A percentile compares a stretch with the other conserved stretches of the same genome.
Conservation (phyloP, 2,329 filamentous ascomycete genomes). For the Gaeumannomyces sp. region DNA sequence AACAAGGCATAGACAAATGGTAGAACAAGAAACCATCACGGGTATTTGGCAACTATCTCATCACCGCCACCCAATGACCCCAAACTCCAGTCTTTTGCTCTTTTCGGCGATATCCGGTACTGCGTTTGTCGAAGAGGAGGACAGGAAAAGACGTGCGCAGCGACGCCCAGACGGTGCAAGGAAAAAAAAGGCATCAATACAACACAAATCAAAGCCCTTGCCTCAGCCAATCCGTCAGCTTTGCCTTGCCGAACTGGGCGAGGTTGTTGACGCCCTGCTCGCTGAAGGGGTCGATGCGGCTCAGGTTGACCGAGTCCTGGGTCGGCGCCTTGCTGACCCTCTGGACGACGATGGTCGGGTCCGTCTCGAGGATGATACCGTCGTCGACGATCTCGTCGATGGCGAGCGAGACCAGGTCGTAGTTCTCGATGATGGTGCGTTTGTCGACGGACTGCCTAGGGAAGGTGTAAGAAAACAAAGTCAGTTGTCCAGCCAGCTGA, state of each 20-base stretch:
- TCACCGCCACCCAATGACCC: conserved; percentile 15
- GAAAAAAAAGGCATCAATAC: conserved; percentile 9
- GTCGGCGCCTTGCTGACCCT: conserved; percentile 87
- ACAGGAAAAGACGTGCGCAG: conserved; percentile 1
- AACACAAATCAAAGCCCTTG: conserved; percentile 59
- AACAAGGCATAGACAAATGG: conserved; percentile 19
- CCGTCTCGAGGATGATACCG: conserved; percentile 94
- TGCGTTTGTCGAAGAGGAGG: too few relatives aligned
- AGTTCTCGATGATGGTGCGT: conserved; percentile 96
- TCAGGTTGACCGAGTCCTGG: conserved; percentile 76
- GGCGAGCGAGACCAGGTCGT: conserved; percentile 87
- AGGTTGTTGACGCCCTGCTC: conserved; percentile 93
- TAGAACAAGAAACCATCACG: background rate
- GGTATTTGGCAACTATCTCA: background rate
- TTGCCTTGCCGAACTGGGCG: conserved; percentile 88
- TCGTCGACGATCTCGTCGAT: conserved; percentile 95
- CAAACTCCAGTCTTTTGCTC: conserved; percentile 17
- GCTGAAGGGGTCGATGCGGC: conserved; percentile 82
- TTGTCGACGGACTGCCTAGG: conserved; percentile 89
- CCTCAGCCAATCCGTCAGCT: conserved; percentile 83
- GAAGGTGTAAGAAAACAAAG: background rate
- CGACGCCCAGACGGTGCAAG: background rate
- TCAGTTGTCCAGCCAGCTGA: background rate
- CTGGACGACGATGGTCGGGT: conserved; percentile 88
- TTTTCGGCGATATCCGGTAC: conserved; percentile 8